Percentiles rank a stretch among this genome's conserved stretches.
phyloP scores from a whole-genome alignment of 2,329 filamentous ascomycete genomes.

The Didymellaceae sp. region DNA sequence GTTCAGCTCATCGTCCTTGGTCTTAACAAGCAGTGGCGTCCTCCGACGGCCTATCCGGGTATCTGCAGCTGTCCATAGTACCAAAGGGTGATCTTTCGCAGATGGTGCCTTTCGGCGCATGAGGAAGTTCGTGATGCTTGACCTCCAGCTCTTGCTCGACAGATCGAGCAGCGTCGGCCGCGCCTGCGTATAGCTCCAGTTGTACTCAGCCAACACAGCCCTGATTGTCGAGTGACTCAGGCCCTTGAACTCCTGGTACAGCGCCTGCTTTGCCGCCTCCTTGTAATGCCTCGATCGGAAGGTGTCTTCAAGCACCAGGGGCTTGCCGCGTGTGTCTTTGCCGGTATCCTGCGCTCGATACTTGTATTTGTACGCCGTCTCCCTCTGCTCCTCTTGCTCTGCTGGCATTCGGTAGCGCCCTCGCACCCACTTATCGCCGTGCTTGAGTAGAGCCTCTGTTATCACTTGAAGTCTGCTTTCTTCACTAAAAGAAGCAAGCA shows the following conservation, averaged over 20 bases:
- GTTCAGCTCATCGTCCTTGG: constrained; percentile 64
- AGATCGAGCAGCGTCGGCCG: constrained; percentile 72
- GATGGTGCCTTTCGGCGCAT: constrained; percentile 66
- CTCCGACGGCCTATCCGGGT: constrained; percentile 59
- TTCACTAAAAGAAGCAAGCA: constrained; percentile 75
- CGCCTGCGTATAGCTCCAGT: constrained; percentile 77
- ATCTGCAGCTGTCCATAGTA: constrained; percentile 67
- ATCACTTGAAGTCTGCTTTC: constrained; percentile 79
- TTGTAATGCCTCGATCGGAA: constrained; percentile 74
- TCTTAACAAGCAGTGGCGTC: constrained; percentile 68
- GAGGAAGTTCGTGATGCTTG: constrained; percentile 74
- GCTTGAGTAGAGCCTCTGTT: constrained; percentile 77
- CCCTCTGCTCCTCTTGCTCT: constrained; percentile 45
- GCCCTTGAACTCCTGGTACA: constrained; percentile 77
- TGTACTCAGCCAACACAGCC: constrained; percentile 79
- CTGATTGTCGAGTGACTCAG: constrained; percentile 76
- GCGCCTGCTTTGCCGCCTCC: constrained; percentile 69
- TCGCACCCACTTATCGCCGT: constrained; percentile 72
- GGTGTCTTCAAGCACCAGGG: constrained; percentile 65
- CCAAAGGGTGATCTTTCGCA: constrained; percentile 64
- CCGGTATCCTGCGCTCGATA: constrained; percentile 40
- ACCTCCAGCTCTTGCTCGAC: constrained; percentile 78
- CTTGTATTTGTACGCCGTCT: constrained; percentile 40
- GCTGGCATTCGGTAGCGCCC: constrained; percentile 61
- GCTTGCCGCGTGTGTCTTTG: constrained; percentile 40